These are phyloP conservation scores for Apiotrichum sp. DNA, from an alignment of 1,284 basidiomycete species.

Conservation along the genomic window DNA sequence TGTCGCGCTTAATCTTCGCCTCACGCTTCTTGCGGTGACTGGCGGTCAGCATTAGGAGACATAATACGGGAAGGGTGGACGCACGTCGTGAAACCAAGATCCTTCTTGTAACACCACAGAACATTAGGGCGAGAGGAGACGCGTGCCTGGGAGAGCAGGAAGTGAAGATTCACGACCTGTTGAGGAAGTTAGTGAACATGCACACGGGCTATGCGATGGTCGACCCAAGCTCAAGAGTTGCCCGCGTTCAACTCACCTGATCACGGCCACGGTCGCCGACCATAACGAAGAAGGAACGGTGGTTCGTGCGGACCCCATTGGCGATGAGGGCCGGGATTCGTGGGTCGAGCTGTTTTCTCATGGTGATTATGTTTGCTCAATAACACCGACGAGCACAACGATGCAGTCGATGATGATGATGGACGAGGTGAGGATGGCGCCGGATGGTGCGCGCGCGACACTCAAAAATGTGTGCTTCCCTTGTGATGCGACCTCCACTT, in stretches of 20 bases:
- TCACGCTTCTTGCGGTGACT: conserved; percentile 96
- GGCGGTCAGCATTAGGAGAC: background rate
- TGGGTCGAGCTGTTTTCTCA: conserved; percentile 65
- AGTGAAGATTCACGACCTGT: conserved; percentile 92
- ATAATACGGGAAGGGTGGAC: conserved; percentile 29
- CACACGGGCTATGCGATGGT: too few species aligned
- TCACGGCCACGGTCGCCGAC: conserved; percentile 93
- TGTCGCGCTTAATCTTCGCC: conserved; percentile 87
- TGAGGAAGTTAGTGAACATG: background rate
- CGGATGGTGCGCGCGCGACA: too few species aligned
- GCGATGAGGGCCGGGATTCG: conserved; percentile 87
- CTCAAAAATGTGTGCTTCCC: too few species aligned
- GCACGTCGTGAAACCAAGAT: conserved; percentile 84
- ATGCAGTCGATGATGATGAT: too few species aligned
- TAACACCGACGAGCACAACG: too few species aligned
- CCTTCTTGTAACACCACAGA: conserved; percentile 96
- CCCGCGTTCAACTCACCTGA: conserved; percentile 55
- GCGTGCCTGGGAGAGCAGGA: conserved; percentile 82
- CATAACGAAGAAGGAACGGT: conserved; percentile 92
- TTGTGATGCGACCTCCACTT: too few species aligned
- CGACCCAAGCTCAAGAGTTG: too few species aligned
- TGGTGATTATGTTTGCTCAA: conserved; percentile 11
- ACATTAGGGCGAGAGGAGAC: conserved; percentile 84
- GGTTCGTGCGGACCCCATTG: conserved; percentile 87
- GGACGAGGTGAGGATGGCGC: too few species aligned